These are phyloP conservation scores for Parafenestella ontariensis DNA, from an alignment of 2,329 filamentous ascomycete genomes.

Conservation along the genomic window DNA sequence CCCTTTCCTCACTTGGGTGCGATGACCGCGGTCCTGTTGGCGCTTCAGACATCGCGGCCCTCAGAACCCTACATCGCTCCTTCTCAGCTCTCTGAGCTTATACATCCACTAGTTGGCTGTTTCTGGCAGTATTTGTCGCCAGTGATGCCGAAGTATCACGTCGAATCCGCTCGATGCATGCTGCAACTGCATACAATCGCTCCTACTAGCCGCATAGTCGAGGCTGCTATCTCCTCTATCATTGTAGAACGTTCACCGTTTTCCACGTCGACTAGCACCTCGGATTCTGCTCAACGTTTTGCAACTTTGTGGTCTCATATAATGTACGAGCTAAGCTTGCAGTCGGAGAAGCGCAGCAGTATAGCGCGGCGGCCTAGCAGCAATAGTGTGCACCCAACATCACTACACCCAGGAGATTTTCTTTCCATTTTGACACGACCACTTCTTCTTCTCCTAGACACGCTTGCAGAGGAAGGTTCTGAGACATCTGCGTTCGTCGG, in stretches of 20 bases:
- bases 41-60: constrained; percentile 38
- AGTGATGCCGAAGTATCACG: constrained; percentile 88
- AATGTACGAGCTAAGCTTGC: constrained; percentile 49
- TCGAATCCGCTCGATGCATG: constrained; percentile 85
- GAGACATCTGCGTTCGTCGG: constrained; percentile 79
- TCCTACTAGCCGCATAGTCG: constrained; percentile 73
- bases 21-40: constrained; percentile 40
- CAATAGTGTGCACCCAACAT: constrained; percentile 32
- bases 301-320: constrained; percentile 83
- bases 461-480: constrained; percentile 73
- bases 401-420: constrained; percentile 61
- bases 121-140: constrained; percentile 84
- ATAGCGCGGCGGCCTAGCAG: constrained; percentile 39
- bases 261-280: background rate
- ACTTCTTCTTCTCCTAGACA: constrained; percentile 81
- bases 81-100: constrained; percentile 66
- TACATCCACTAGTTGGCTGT: constrained; percentile 71
- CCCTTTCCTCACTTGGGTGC: constrained; percentile 42
- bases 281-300: constrained; percentile 72
- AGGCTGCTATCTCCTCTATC: constrained; percentile 78
- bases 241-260: constrained; percentile 46
- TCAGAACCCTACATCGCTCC: constrained; percentile 36
- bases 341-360: constrained; percentile 44
- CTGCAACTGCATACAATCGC: constrained; percentile 85
- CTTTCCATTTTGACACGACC: constrained; percentile 81